These are phyloP conservation scores for Skeletonema grethae DNA, from an alignment of 108 stramenopile genomes.

Conservation along the genomic window DNA sequence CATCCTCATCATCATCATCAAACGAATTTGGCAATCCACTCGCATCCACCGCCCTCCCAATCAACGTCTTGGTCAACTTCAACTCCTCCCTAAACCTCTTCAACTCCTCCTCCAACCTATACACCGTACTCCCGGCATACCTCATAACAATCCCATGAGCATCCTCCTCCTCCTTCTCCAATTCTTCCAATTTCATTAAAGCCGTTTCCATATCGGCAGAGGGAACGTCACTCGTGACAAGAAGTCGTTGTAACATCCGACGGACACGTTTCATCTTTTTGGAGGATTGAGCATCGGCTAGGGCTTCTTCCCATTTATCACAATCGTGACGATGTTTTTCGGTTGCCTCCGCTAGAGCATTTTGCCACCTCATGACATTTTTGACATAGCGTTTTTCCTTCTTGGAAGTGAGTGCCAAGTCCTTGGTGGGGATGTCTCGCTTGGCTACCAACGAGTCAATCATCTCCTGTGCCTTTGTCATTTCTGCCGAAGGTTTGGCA, in stretches of 20 bases:
- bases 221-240: not conserved
- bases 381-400: not conserved
- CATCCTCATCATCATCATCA: no score
- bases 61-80: not conserved
- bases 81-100: not conserved
- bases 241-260: not conserved
- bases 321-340: not conserved
- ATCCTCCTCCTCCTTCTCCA: not conserved
- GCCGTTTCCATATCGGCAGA: not conserved
- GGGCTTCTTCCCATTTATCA: not conserved
- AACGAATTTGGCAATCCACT: not conserved
- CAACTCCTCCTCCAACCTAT: not conserved
- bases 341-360: not conserved
- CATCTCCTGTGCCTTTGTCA: not conserved
- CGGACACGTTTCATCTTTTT: not conserved
- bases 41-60: not conserved
- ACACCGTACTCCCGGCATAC: not conserved
- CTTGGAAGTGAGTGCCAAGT: not conserved
- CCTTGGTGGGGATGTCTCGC: not conserved
- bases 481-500: not conserved
- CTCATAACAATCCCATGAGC: not conserved
- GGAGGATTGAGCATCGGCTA: not conserved
- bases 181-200: not conserved
- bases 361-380: not conserved
- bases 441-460: not conserved